Percentiles rank a stretch among this genome's conserved stretches.
Conservation (phyloP, 2,329 filamentous ascomycete species). For the Pseudogymnoascus sp. region DNA sequence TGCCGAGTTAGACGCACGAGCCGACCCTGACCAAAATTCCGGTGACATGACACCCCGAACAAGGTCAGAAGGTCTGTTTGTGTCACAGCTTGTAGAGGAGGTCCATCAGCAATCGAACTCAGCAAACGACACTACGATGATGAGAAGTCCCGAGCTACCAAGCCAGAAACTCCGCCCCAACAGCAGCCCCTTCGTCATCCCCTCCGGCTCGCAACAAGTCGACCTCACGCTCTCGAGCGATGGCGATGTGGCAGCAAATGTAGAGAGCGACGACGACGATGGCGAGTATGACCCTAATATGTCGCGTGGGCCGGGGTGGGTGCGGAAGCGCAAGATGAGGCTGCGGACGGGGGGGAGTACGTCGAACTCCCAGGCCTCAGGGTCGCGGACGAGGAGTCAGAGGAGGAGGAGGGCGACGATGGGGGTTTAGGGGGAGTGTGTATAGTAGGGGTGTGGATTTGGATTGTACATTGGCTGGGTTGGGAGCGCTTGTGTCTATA, state of each 20-base stretch:
- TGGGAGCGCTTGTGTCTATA: background rate
- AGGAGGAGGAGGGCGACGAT: constrained; percentile 16
- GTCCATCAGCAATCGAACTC: background rate
- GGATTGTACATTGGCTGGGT: background rate
- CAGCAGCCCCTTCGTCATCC: constrained; percentile 25
- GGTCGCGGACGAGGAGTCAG: constrained; percentile 21
- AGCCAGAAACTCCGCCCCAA: background rate
- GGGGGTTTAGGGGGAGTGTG: constrained; percentile 30
- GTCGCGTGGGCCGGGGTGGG: constrained; percentile 9
- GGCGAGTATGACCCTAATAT: constrained; percentile 14
- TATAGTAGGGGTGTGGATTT: background rate
- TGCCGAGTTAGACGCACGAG: constrained; percentile 12
- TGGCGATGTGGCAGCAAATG: constrained; percentile 13
- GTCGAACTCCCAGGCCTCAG: constrained; percentile 13
- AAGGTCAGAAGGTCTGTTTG: background rate
- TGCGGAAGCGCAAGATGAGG: constrained; percentile 17
- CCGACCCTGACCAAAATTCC: constrained; percentile 15
- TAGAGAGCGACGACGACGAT: constrained; percentile 13
- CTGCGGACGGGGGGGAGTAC: constrained; percentile 21
- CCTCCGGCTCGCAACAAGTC: constrained; percentile 31
- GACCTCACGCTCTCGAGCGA: constrained; percentile 27
- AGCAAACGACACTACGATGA: background rate
- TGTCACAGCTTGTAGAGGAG: background rate
- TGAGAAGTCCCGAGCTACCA: background rate
- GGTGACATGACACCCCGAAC: constrained; percentile 17